phyloP scores from a whole-genome alignment of 1,284 basidiomycete species.

The Athelia psychrophila region DNA sequence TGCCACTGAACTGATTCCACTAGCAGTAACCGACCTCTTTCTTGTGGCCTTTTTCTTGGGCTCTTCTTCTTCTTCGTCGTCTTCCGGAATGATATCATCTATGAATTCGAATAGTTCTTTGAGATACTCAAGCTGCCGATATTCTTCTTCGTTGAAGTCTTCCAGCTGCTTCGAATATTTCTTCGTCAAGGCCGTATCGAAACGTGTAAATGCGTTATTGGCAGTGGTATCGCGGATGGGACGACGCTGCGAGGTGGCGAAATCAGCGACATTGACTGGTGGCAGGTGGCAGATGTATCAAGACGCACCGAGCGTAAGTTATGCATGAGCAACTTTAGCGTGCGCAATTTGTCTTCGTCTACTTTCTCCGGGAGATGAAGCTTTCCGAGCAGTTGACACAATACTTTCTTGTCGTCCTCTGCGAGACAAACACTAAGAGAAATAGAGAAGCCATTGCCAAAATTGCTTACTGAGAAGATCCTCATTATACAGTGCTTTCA shows the following conservation, averaged over 20 bases:
- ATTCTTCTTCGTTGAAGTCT: conserved; percentile 72
- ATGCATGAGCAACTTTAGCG: conserved; percentile 61
- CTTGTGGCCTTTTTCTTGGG: conserved; percentile 37
- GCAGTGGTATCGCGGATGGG: conserved; percentile 72
- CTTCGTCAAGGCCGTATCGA: conserved; percentile 66
- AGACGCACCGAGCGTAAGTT: conserved; percentile 59
- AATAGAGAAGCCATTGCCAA: neutral
- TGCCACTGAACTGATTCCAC: neutral
- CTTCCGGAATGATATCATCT: conserved; percentile 55
- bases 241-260: conserved; percentile 52
- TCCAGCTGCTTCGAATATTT: conserved; percentile 71
- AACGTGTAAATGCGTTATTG: conserved; percentile 77
- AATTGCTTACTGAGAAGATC: conserved; percentile 40
- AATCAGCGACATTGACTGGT: neutral
- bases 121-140: conserved; percentile 54
- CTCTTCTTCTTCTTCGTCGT: conserved; percentile 51
- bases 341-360: conserved; percentile 66
- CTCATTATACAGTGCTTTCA: conserved; percentile 57
- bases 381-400: conserved; percentile 80
- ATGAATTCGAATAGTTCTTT: conserved; percentile 65
- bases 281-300: too few relatives aligned
- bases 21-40: conserved; percentile 37
- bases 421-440: neutral
- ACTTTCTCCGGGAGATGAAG: conserved; percentile 72
- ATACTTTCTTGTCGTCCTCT: conserved; percentile 81